These are phyloP conservation scores for Kitagawia praeruptora DNA, from an alignment of 129 eudicot species.

Conservation along the genomic window DNA sequence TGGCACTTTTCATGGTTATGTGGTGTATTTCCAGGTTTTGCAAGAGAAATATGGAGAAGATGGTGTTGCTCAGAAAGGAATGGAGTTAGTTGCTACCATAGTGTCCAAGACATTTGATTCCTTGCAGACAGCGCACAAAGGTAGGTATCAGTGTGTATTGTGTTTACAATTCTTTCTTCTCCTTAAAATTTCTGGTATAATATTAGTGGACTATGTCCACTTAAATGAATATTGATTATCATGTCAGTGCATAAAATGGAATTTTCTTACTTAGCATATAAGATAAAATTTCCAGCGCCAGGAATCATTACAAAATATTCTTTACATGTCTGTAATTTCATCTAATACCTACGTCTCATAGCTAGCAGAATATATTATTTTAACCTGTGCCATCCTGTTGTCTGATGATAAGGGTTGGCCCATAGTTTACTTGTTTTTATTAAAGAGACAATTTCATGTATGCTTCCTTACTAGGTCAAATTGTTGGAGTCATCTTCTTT, in stretches of 20 bases:
- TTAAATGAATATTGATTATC: neutral
- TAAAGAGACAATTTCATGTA: neutral
- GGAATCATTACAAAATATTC: neutral
- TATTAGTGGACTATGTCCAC: neutral
- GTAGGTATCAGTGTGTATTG: slow-evolving; percentile 17
- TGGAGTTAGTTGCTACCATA: slow-evolving; percentile 43
- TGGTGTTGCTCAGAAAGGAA: slow-evolving; percentile 49
- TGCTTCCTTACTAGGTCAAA: slow-evolving; percentile 45
- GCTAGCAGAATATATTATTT: neutral
- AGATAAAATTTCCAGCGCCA: neutral
- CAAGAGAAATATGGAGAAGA: slow-evolving; percentile 64
- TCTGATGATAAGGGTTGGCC: too few species aligned
- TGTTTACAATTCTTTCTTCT: neutral
- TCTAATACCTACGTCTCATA: neutral
- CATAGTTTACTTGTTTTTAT: neutral
- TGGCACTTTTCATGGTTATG: slow-evolving; percentile 1
- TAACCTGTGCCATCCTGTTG: neutral
- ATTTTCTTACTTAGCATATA: neutral
- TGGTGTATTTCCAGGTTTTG: slow-evolving; percentile 41
- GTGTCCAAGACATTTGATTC: slow-evolving; percentile 61
- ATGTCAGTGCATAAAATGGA: neutral
- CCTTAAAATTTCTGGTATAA: neutral
- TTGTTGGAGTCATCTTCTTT: slow-evolving; percentile 59
- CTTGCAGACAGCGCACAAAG: slow-evolving; percentile 51
- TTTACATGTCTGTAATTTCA: neutral